Percentiles rank a stretch among this genome's conserved stretches.
Conservation (phyloP, 768 basidiomycete genomes). For the Strobilomyces confusus region DNA sequence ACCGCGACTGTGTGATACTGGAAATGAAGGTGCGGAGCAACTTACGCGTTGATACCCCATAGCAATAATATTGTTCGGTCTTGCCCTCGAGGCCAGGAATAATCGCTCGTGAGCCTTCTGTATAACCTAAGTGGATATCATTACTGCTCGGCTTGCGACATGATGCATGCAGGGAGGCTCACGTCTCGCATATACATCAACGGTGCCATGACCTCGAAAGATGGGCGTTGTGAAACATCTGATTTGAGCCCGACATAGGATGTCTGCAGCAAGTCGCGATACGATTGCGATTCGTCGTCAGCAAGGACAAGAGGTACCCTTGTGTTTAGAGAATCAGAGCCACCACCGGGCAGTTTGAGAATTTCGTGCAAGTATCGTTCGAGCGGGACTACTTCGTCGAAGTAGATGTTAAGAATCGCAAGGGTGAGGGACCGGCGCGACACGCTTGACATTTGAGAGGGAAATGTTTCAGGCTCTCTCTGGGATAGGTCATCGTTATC, state of each 20-base stretch:
- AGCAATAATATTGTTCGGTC: slow-evolving; percentile 57
- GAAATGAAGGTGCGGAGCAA: background rate
- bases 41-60: slow-evolving; percentile 60
- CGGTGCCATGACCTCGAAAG: slow-evolving; percentile 33
- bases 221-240: slow-evolving; percentile 16
- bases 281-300: slow-evolving; percentile 27
- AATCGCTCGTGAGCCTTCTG: slow-evolving; percentile 57
- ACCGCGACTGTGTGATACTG: background rate
- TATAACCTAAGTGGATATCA: slow-evolving; percentile 43
- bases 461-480: too few relatives aligned
- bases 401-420: slow-evolving; percentile 42
- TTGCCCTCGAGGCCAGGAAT: slow-evolving; percentile 36
- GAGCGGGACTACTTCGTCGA: slow-evolving; percentile 37
- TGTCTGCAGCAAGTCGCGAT: slow-evolving; percentile 38
- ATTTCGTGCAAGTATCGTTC: slow-evolving; percentile 38
- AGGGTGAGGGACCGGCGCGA: slow-evolving; percentile 18
- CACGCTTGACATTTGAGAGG: slow-evolving; percentile 1
- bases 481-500: too few relatives aligned
- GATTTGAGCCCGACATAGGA: slow-evolving; percentile 43
- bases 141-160: background rate
- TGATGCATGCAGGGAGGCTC: slow-evolving; percentile 10
- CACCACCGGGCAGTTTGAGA: slow-evolving; percentile 18
- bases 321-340: slow-evolving; percentile 9
- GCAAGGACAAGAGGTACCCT: slow-evolving; percentile 1
- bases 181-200: slow-evolving; percentile 56